These are phyloP conservation scores for Decorospora gaudefroyi DNA, from an alignment of 2,329 filamentous ascomycete genomes.

Conservation along the genomic window DNA sequence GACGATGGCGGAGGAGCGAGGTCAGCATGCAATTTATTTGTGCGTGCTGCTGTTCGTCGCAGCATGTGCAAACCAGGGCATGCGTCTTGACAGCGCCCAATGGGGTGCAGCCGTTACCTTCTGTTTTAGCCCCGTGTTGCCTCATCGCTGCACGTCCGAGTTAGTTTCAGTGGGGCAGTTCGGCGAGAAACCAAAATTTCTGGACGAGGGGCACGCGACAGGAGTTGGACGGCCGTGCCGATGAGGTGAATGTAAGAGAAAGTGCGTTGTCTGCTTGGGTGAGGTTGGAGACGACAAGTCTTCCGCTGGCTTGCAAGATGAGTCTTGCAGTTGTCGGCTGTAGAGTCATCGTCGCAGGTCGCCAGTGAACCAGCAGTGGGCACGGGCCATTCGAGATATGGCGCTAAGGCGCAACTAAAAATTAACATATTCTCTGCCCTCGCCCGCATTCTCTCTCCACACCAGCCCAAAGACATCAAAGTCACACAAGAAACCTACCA, in stretches of 20 bases:
- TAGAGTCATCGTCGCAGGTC: conserved; percentile 31
- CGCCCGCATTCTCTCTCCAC: conserved; percentile 39
- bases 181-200: conserved; percentile 23
- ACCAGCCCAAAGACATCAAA: conserved; percentile 48
- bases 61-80: conserved; percentile 30
- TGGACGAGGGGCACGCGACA: conserved; percentile 34
- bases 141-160: conserved; percentile 36
- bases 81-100: conserved; percentile 37
- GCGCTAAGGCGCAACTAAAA: conserved; percentile 32
- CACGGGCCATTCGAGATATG: conserved; percentile 25
- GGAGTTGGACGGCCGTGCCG: conserved; percentile 2
- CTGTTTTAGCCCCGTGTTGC: conserved; percentile 37
- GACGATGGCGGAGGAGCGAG: conserved; percentile 19
- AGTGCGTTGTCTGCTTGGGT: conserved; percentile 6
- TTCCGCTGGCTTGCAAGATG: conserved; percentile 15
- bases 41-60: conserved; percentile 30
- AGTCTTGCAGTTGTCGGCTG: conserved; percentile 16
- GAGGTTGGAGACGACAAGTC: conserved; percentile 3
- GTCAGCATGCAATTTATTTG: conserved; percentile 27
- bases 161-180: conserved; percentile 42
- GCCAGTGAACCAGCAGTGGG: conserved; percentile 22
- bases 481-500: conserved; percentile 42
- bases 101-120: conserved; percentile 20
- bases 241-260: conserved; percentile 4
- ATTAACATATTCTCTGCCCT: conserved; percentile 32